Evolutionary conservation across 2,329 filamentous ascomycete genomes (phyloP), one percentile per base, ranked within the genome.

Genomic region (Alternaria rosae): DNA sequence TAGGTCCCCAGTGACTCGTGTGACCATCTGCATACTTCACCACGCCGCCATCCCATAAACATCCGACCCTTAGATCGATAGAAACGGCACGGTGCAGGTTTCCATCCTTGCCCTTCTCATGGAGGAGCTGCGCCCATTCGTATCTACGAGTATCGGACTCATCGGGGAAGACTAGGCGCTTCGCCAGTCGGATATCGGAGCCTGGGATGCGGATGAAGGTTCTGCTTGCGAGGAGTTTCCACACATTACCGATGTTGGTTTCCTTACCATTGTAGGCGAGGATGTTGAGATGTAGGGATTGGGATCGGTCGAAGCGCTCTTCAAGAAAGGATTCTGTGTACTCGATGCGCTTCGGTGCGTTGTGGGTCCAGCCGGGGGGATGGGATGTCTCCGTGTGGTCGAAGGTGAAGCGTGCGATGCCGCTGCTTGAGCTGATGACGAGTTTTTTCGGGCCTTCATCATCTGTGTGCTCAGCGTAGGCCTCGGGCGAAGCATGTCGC

Each of bases 61-160:
- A 76, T 5, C 83, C 83, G 6, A 84, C 79, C 2, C 82, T 76
- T 3, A 85, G 66, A 62, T 85, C 83, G 26, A 85, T 81, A 15
- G 73, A 77, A 2, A 70, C 76, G 1, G 81, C 83, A n/a, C 74
- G 72, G 11, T 79, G 70, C 5, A 84, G 35, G 20, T 57, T 63
- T 32, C 79, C 79, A 28, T 77, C 67, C 11, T 53, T 23, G 8
- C 71, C 68, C 30, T 54, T 71, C 57, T 66, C 70, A 3, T 50
- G 57, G 5, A 68, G 59, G 0, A 69, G 64, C 25, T 70, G 66
- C 9, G 64, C 64, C 73, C 71, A 74, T 35, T 69, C 61, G 44
- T 69, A 70, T 13, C 55, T 28, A 15, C 10, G 21, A 21, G 32
- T n/a, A 23, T 67, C 57, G 20, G 50, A 20, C 1, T 20, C 45